Evolutionary conservation across 2,329 filamentous ascomycete species (phyloP).

Genomic region (Colletotrichum shisoi): DNA sequence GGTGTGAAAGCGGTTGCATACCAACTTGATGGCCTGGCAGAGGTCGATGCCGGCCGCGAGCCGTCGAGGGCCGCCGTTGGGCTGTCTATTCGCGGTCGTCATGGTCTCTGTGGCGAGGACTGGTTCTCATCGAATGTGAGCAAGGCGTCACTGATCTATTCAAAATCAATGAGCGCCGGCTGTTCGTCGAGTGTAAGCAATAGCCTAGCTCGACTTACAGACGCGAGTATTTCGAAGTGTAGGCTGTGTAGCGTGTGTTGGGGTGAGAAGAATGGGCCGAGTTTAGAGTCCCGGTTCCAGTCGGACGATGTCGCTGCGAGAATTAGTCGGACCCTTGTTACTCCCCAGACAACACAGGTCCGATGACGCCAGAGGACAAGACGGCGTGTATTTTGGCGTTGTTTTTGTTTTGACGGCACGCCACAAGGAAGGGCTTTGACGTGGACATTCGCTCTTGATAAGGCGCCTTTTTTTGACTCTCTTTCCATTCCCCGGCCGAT

Average conservation of each 20-base stretch:
- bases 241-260: neutral
- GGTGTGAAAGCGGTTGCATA: neutral
- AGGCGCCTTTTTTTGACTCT: neutral
- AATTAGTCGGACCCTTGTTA: neutral
- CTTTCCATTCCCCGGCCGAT: neutral
- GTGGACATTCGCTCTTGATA: constrained; percentile 1
- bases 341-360: neutral
- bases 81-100: constrained; percentile 14
- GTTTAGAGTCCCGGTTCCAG: neutral
- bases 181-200: neutral
- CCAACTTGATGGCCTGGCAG: constrained; percentile 28
- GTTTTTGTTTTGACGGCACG: neutral
- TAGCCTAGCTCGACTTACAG: neutral
- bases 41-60: constrained; percentile 6
- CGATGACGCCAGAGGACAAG: constrained; percentile 5
- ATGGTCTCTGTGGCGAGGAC: neutral
- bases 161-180: fast-evolving
- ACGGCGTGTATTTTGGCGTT: neutral
- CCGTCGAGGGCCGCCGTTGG: constrained; percentile 12
- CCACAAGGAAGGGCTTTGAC: neutral
- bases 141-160: neutral
- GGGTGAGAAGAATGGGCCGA: neutral
- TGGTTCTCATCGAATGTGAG: neutral
- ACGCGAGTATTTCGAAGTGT: neutral
- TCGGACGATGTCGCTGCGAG: neutral